Evolutionary conservation across 345 rosid species (phyloP).

Genomic region (thale cress (Arabidopsis thaliana)): DNA sequence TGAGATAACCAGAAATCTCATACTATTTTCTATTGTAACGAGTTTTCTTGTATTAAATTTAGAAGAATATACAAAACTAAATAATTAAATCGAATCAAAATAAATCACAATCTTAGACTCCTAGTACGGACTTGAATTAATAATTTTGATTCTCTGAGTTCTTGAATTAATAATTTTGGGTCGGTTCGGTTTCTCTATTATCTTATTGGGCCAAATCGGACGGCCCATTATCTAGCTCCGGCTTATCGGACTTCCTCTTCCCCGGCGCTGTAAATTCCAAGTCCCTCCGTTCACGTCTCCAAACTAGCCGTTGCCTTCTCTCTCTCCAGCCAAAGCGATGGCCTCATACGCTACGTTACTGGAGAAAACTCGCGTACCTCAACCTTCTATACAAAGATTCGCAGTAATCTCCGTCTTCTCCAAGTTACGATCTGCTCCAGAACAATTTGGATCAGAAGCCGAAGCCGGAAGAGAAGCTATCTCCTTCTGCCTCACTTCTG

Average conservation of each 20-base stretch:
- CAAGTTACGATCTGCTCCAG: slow-evolving; percentile 72
- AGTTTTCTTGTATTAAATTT: no score
- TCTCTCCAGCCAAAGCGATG: slow-evolving; percentile 45
- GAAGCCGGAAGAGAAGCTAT: slow-evolving; percentile 69
- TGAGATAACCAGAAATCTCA: background rate
- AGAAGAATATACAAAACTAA: no score
- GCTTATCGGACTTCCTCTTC: background rate
- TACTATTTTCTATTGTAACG: background rate
- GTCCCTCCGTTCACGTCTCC: background rate
- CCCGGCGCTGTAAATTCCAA: slow-evolving; percentile 20
- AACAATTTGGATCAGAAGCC: slow-evolving; percentile 58
- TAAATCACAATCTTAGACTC: no score
- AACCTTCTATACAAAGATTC: slow-evolving; percentile 80
- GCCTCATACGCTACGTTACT: slow-evolving; percentile 68
- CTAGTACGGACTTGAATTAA: no score
- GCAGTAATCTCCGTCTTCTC: slow-evolving; percentile 81
- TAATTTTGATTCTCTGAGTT: no score
- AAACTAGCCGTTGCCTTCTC: slow-evolving; percentile 28
- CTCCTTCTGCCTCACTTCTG: slow-evolving; percentile 67
- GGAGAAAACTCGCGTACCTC: slow-evolving; percentile 74
- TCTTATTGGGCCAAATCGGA: slow-evolving; percentile 23
- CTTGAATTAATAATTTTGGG: background rate
- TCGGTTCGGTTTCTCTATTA: background rate
- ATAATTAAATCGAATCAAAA: no score
- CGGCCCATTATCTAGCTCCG: background rate